Conservation (phyloP, 2,329 filamentous ascomycete species). For the Penicillium sp. region DNA sequence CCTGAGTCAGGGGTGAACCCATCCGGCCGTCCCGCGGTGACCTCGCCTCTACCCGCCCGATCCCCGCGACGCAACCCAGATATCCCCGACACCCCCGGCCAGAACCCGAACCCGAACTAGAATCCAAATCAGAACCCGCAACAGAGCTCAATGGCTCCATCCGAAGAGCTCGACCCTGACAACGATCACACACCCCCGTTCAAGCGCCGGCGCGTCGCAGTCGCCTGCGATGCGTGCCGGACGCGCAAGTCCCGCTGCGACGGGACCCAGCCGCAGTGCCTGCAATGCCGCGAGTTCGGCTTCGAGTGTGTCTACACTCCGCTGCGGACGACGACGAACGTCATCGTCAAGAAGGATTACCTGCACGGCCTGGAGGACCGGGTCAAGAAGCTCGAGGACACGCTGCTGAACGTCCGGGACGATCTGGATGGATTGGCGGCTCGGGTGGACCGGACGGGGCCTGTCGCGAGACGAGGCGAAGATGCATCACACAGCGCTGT, state of each 20-base stretch:
- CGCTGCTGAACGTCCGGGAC: constrained; percentile 12
- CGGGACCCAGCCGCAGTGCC: constrained; percentile 44
- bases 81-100: too few relatives aligned
- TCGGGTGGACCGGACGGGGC: constrained; percentile 5
- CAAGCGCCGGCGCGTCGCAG: constrained; percentile 40
- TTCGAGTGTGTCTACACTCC: constrained; percentile 47
- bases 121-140: background rate
- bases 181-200: constrained; percentile 10
- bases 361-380: constrained; percentile 28
- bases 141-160: constrained; percentile 4
- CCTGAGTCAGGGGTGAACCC: too few relatives aligned
- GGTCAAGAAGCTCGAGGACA: constrained; percentile 29
- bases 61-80: too few relatives aligned
- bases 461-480: background rate
- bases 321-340: constrained; percentile 35
- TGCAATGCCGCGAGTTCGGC: constrained; percentile 41
- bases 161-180: constrained; percentile 3
- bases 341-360: constrained; percentile 43
- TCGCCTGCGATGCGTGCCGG: constrained; percentile 42
- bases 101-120: too few relatives aligned
- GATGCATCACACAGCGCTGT: too few relatives aligned
- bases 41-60: too few relatives aligned
- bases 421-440: constrained; percentile 10
- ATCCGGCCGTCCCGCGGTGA: too few relatives aligned
- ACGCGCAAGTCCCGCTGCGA: constrained; percentile 44